These are phyloP conservation scores for Tricholoma terreum DNA, from an alignment of 768 basidiomycete species.

Conservation along the genomic window DNA sequence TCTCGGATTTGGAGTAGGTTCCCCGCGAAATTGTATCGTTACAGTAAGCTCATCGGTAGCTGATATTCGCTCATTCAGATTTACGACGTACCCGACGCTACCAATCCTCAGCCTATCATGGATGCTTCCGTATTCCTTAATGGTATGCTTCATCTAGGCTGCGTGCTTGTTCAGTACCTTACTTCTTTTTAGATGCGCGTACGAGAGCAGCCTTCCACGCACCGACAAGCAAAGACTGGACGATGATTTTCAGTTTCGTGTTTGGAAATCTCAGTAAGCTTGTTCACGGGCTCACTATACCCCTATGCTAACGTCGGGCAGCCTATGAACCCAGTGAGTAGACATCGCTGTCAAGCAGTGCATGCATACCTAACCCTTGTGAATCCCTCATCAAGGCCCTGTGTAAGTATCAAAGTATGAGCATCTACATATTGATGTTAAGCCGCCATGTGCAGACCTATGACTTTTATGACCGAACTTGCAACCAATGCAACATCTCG, in stretches of 20 bases:
- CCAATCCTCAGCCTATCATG: constrained; percentile 46
- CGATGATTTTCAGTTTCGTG: constrained; percentile 32
- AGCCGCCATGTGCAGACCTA: constrained; percentile 42
- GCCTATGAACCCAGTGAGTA: constrained; percentile 38
- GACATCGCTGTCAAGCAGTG: not conserved
- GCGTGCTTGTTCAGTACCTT: not conserved
- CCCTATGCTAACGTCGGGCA: constrained; percentile 9
- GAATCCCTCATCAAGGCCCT: constrained; percentile 21
- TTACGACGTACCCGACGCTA: constrained; percentile 56
- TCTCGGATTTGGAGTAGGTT: constrained; percentile 37
- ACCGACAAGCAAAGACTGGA: constrained; percentile 55
- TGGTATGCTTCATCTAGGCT: constrained; percentile 33
- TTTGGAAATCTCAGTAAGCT: constrained; percentile 34
- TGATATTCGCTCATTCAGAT: constrained; percentile 23
- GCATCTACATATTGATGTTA: not conserved
- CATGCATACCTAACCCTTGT: not conserved
- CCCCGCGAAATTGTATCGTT: not conserved
- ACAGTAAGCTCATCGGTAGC: not conserved
- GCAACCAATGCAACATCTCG: constrained; percentile 59
- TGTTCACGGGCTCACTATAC: not conserved
- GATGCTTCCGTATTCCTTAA: constrained; percentile 63
- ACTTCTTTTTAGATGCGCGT: constrained; percentile 39
- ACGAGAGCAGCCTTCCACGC: constrained; percentile 66
- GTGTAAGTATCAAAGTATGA: constrained; percentile 28
- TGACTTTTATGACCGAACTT: constrained; percentile 62